Percentiles rank a stretch among this genome's conserved stretches.
These are phyloP conservation scores for Candida adriatica DNA, from an alignment of 805 yeast genomes.

Conservation along the genomic window DNA sequence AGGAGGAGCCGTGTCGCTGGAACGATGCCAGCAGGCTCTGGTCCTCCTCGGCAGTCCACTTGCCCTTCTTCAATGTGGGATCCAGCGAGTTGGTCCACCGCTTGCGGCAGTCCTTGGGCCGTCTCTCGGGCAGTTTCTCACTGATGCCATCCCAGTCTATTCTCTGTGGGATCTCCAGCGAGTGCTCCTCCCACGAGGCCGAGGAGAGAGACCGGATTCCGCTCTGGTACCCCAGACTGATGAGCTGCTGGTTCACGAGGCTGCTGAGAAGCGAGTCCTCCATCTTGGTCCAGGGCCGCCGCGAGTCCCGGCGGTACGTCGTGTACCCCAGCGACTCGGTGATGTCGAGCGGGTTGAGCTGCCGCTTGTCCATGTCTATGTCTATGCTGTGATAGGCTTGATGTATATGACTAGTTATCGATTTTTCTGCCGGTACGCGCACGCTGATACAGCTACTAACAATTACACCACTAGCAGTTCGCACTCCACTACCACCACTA, in stretches of 20 bases:
- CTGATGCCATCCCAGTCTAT: constrained; percentile 62
- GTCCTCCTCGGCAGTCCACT: constrained; percentile 84
- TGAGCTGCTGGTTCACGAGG: constrained; percentile 32
- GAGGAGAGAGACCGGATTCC: constrained; percentile 27
- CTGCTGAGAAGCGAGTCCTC: constrained; percentile 57
- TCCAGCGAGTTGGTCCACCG: constrained; percentile 84
- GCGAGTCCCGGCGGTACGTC: constrained; percentile 54
- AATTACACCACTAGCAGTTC: too few species aligned
- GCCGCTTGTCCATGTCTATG: too few species aligned
- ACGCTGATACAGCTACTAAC: too few species aligned
- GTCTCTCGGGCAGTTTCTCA: constrained; percentile 42
- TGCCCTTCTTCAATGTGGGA: constrained; percentile 75
- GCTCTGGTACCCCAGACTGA: constrained; percentile 27
- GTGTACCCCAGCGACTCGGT: constrained; percentile 72
- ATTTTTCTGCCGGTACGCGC: too few species aligned
- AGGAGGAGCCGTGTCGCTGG: constrained; percentile 64
- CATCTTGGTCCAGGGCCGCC: constrained; percentile 69
- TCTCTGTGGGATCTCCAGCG: constrained; percentile 22
- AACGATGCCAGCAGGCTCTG: constrained; percentile 55
- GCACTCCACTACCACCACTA: too few species aligned
- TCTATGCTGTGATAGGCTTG: too few species aligned
- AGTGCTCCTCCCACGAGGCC: constrained; percentile 21
- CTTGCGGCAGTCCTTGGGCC: constrained; percentile 78
- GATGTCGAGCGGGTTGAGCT: constrained; percentile 38
- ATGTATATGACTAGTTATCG: too few species aligned